These are phyloP conservation scores for Metrosideros polymorpha DNA, from an alignment of 441 rosid genomes.

Conservation along the genomic window DNA sequence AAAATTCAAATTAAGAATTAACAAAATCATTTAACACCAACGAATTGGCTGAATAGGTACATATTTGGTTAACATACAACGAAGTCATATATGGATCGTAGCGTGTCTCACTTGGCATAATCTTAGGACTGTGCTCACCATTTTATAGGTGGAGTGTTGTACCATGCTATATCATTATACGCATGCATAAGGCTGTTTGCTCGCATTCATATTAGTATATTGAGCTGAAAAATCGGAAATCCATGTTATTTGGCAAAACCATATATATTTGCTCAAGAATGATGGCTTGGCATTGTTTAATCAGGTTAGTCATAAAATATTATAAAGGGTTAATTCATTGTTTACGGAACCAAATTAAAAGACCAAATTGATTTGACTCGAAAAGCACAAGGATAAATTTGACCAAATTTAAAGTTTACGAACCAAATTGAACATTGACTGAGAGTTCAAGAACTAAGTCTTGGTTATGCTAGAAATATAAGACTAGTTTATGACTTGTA, in stretches of 20 bases:
- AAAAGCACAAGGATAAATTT: not conserved
- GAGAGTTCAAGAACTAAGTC: not conserved
- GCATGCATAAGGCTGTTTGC: not conserved
- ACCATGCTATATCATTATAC: not conserved
- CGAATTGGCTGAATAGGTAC: not conserved
- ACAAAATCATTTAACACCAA: not conserved
- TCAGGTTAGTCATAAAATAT: not conserved
- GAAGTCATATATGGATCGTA: not conserved
- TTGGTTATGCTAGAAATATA: not conserved
- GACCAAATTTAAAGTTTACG: not conserved
- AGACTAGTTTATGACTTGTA: fast-evolving
- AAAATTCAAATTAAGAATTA: not conserved
- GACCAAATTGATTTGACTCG: not conserved
- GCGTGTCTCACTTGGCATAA: not conserved
- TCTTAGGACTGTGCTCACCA: not conserved
- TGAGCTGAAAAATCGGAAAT: not conserved
- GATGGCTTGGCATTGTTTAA: not conserved
- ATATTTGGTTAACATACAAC: not conserved
- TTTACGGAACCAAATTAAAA: fast-evolving
- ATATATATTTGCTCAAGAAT: not conserved
- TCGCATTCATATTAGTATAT: not conserved
- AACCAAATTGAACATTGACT: not conserved
- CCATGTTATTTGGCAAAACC: not conserved
- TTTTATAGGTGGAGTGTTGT: not conserved
- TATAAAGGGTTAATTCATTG: not conserved